These are phyloP conservation scores for Diaporthe caulivora DNA, from an alignment of 2,329 filamentous ascomycete species.

Conservation along the genomic window DNA sequence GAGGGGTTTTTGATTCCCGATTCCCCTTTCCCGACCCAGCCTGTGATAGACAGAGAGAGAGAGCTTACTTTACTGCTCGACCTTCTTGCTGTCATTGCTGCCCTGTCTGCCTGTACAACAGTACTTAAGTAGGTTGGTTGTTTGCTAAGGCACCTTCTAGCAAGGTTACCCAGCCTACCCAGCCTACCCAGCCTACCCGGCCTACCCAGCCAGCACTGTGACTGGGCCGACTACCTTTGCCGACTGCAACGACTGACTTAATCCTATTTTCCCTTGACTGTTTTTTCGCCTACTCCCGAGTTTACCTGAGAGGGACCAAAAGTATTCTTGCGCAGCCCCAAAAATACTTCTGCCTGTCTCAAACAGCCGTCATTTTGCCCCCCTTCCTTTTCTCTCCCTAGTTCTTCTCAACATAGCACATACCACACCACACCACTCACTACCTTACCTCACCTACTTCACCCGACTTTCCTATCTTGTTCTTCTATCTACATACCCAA, in stretches of 20 bases:
- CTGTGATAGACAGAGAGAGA: not conserved
- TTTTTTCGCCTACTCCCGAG: not conserved
- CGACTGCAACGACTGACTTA: not conserved
- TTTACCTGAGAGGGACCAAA: not conserved
- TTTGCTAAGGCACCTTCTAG: not conserved
- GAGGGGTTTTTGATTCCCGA: not conserved
- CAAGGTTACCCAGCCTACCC: not conserved
- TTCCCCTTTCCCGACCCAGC: not conserved
- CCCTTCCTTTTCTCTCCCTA: not conserved
- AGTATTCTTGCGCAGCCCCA: not conserved
- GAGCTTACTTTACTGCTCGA: not conserved
- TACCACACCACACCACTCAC: too few species aligned
- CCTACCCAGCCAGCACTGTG: too few species aligned
- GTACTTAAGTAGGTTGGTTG: too few species aligned
- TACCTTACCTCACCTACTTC: too few species aligned
- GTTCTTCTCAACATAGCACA: too few species aligned
- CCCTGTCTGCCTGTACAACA: not conserved
- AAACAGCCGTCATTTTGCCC: not conserved
- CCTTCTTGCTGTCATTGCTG: too few species aligned
- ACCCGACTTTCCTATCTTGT: too few species aligned
- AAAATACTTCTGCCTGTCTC: slow-evolving; percentile 26
- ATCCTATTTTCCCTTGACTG: not conserved
- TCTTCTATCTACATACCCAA: not conserved
- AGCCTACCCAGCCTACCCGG: too few species aligned
- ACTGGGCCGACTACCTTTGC: not conserved